A percentile compares a stretch with the other conserved stretches of the same genome.
These are phyloP conservation scores for Jamesozyma jinghongensis DNA, from an alignment of 805 yeast genomes.

Conservation along the genomic window DNA sequence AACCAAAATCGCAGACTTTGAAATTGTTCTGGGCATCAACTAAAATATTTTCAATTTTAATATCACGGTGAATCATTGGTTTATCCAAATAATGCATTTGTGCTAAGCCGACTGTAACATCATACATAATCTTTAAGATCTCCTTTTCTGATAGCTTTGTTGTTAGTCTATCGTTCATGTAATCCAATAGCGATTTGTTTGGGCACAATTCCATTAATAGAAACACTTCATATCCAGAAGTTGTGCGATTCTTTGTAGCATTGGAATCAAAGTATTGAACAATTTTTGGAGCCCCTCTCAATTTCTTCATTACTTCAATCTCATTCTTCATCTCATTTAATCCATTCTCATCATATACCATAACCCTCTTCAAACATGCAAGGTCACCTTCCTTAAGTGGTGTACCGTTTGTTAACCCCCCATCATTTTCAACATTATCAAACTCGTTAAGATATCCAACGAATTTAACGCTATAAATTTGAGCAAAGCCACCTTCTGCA, in stretches of 20 bases:
- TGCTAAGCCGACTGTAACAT: conserved; percentile 68
- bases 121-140: conserved; percentile 74
- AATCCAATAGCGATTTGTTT: conserved; percentile 76
- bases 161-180: conserved; percentile 76
- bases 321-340: conserved; percentile 58
- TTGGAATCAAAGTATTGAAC: conserved; percentile 70
- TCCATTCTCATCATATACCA: conserved; percentile 63
- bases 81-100: conserved; percentile 66
- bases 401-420: conserved; percentile 5
- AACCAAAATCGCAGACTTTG: conserved; percentile 91
- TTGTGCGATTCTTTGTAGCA: conserved; percentile 45
- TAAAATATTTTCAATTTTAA: conserved; percentile 88
- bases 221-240: conserved; percentile 68
- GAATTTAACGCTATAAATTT: conserved; percentile 57
- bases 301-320: conserved; percentile 67
- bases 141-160: conserved; percentile 71
- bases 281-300: conserved; percentile 47
- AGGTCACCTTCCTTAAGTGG: conserved; percentile 30
- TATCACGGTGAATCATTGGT: conserved; percentile 83
- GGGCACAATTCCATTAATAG: conserved; percentile 91
- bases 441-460: conserved; percentile 22
- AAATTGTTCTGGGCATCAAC: conserved; percentile 61
- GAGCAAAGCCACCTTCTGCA: conserved; percentile 76
- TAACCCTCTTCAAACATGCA: conserved; percentile 66
- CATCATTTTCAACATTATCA: conserved; percentile 8